Evolutionary conservation across 345 rosid species (phyloP).

Genomic region (Bruguiera parviflora): DNA sequence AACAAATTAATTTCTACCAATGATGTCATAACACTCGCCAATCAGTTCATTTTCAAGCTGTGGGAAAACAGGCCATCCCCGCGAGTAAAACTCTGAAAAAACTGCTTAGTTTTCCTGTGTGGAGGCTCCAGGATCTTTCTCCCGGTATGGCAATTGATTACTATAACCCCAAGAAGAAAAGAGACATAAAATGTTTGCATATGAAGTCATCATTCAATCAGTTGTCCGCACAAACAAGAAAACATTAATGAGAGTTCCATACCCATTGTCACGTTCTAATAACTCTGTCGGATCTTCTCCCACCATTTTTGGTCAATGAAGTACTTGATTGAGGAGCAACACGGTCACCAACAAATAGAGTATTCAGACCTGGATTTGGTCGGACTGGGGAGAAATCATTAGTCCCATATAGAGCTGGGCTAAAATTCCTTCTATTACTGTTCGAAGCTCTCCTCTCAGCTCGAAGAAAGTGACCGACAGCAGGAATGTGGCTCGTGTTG

Average conservation of each 20-base stretch:
- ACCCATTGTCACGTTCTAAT: conserved; percentile 28
- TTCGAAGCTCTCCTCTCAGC: conserved; percentile 57
- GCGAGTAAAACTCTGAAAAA: not conserved
- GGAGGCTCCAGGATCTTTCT: not conserved
- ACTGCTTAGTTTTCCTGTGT: not conserved
- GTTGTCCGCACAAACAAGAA: conserved; percentile 44
- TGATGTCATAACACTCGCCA: not conserved
- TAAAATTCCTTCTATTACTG: conserved; percentile 25
- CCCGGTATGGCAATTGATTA: not conserved
- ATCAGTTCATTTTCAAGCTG: not conserved
- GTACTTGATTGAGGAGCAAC: conserved; percentile 21
- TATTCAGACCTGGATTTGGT: conserved; percentile 16
- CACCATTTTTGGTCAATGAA: conserved; percentile 12
- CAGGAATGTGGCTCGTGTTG: conserved; percentile 35
- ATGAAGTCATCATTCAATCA: conserved; percentile 21
- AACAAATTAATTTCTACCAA: not conserved
- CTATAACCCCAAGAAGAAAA: not conserved
- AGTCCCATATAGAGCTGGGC: conserved; percentile 17
- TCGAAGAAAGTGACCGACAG: conserved; percentile 70
- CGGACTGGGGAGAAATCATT: conserved; percentile 27
- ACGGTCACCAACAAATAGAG: conserved; percentile 23
- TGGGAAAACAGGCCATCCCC: not conserved
- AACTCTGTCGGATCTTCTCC: conserved; percentile 26
- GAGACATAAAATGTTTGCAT: not conserved
- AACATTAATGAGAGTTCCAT: conserved; percentile 36